phyloP scores from a whole-genome alignment of 768 basidiomycete species.

The Chalciporus chontae region DNA sequence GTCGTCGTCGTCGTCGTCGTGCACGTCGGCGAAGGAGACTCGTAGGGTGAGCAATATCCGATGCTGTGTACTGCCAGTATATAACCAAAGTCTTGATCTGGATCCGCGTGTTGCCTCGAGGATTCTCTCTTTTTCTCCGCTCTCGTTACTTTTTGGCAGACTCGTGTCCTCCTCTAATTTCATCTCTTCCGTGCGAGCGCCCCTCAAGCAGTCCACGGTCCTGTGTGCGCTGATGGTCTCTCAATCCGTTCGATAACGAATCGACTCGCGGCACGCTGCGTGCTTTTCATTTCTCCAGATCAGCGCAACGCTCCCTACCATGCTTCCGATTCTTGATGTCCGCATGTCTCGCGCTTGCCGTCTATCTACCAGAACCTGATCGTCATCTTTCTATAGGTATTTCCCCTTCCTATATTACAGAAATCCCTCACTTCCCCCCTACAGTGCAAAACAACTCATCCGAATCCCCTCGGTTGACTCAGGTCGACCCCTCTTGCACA shows the following conservation, averaged over 20 bases:
- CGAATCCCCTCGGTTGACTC: not conserved
- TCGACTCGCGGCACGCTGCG: constrained; percentile 13
- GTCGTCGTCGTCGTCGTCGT: constrained; percentile 4
- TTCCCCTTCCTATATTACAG: not conserved
- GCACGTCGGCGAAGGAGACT: not conserved
- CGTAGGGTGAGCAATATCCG: not conserved
- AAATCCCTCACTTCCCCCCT: not conserved
- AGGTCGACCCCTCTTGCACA: not conserved
- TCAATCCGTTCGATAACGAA: constrained; percentile 23
- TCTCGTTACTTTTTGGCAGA: constrained; percentile 5
- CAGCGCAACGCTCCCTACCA: constrained; percentile 19
- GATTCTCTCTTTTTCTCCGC: constrained; percentile 16
- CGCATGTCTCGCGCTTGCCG: constrained; percentile 7
- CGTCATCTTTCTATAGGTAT: not conserved
- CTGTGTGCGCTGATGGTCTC: constrained; percentile 7
- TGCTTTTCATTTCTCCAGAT: constrained; percentile 32
- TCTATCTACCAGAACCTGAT: constrained; percentile 5
- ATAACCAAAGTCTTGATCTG: constrained; percentile 18
- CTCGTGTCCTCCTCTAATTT: not conserved
- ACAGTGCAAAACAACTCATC: not conserved
- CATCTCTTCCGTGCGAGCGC: not conserved
- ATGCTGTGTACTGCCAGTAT: constrained; percentile 4
- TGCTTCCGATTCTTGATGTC: constrained; percentile 12
- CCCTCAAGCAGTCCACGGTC: not conserved
- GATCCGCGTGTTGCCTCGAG: constrained; percentile 29